A percentile compares a stretch with the other conserved stretches of the same genome.
Conservation (phyloP, 1,284 basidiomycete genomes). For the Leccinum fuscescens region DNA sequence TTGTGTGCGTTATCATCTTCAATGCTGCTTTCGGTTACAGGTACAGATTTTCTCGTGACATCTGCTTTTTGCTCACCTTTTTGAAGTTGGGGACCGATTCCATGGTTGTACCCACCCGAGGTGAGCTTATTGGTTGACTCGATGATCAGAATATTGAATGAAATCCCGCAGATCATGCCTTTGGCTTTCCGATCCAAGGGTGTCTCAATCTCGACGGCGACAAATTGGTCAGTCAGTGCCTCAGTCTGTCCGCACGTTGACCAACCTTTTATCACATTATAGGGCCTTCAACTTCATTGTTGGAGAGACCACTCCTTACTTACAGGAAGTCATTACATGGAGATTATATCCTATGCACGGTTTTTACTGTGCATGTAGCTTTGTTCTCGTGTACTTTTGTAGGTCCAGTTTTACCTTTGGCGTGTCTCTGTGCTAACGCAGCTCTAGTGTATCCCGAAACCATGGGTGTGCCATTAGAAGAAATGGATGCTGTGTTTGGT, state of each 20-base stretch:
- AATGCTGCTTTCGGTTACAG: conserved; percentile 93
- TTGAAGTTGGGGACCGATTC: conserved; percentile 68
- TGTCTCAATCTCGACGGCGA: conserved; percentile 88
- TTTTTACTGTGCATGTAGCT: conserved; percentile 88
- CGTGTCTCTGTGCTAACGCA: conserved; percentile 1
- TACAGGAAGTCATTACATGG: conserved; percentile 92
- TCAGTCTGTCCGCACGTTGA: conserved; percentile 25
- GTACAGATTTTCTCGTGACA: conserved; percentile 31
- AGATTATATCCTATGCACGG: conserved; percentile 95
- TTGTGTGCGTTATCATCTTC: conserved; percentile 89
- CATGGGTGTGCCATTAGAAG: conserved; percentile 75
- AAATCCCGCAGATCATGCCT: conserved; percentile 77
- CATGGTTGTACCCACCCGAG: conserved; percentile 89
- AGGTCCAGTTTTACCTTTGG: conserved; percentile 26
- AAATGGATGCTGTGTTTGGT: conserved; percentile 82
- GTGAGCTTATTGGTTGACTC: conserved; percentile 36
- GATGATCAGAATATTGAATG: conserved; percentile 3
- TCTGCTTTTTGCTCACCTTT: conserved; percentile 8
- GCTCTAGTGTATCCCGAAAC: conserved; percentile 77
- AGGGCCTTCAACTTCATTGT: conserved; percentile 91
- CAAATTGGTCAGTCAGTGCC: conserved; percentile 40
- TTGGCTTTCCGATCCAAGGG: conserved; percentile 90
- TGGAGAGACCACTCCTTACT: conserved; percentile 83
- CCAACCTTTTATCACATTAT: conserved; percentile 19
- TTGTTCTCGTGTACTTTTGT: conserved; percentile 83